Conservation (phyloP, 768 basidiomycete genomes). For the Amanita exitialis region DNA sequence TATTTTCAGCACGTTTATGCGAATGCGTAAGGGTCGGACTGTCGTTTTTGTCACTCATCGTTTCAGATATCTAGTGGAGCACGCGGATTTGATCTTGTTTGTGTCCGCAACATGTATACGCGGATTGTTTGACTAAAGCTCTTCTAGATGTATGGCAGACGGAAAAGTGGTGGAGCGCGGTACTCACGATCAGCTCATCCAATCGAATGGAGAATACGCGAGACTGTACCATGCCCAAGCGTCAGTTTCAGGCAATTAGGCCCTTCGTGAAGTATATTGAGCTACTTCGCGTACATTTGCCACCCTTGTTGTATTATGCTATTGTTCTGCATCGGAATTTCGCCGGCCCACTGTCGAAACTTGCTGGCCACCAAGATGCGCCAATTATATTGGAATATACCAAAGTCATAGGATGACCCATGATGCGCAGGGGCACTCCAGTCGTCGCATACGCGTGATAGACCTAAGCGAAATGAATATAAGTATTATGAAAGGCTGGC, state of each 20-base stretch:
- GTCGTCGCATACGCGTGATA: too few species aligned
- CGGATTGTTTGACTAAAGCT: neutral
- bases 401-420: too few species aligned
- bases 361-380: too few species aligned
- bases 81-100: conserved; percentile 45
- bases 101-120: conserved; percentile 12
- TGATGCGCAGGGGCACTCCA: too few species aligned
- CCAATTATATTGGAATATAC: too few species aligned
- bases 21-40: conserved; percentile 34
- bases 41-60: conserved; percentile 49
- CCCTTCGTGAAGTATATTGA: neutral
- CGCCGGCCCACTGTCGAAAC: too few species aligned
- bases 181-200: conserved; percentile 28
- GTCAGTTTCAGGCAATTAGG: conserved; percentile 5
- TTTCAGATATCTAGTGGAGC: conserved; percentile 36
- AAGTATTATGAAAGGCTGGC: too few species aligned
- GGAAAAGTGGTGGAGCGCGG: conserved; percentile 30
- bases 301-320: too few species aligned
- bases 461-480: too few species aligned
- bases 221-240: conserved; percentile 32
- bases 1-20: conserved; percentile 30
- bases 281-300: too few species aligned
- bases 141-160: conserved; percentile 32
- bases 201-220: conserved; percentile 26
- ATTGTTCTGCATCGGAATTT: too few species aligned